phyloP scores from a whole-genome alignment of 306 rosid species.

The Vigna unguiculata region DNA sequence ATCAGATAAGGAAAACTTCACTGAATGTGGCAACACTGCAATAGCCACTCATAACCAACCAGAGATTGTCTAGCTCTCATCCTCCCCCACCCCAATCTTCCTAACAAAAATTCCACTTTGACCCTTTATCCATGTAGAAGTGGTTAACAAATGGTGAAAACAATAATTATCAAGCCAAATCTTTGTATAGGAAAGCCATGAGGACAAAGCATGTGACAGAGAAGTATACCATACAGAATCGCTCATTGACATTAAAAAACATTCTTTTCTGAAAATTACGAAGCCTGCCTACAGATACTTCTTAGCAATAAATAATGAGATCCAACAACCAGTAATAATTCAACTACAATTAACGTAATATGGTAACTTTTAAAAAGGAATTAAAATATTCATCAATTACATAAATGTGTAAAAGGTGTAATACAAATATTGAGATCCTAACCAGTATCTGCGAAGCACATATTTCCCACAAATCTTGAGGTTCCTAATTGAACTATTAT shows the following conservation, averaged over 20 bases:
- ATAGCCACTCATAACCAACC: too few relatives aligned
- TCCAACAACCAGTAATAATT: slow-evolving; percentile 12
- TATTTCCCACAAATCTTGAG: slow-evolving; percentile 89
- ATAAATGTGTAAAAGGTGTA: slow-evolving; percentile 37
- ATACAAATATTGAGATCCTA: slow-evolving; percentile 47
- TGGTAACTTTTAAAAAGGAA: background rate
- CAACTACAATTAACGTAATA: background rate
- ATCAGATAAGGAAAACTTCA: background rate
- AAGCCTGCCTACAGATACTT: background rate
- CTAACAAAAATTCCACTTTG: too few relatives aligned
- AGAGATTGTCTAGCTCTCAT: background rate
- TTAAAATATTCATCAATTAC: background rate
- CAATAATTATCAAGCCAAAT: background rate
- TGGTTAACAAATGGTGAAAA: too few relatives aligned
- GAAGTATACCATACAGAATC: background rate
- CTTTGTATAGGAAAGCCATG: slow-evolving; percentile 3
- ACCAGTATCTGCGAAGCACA: slow-evolving; percentile 98
- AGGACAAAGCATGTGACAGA: too few relatives aligned
- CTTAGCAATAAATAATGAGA: slow-evolving; percentile 5
- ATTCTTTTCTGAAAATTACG: background rate
- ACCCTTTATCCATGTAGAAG: too few relatives aligned
- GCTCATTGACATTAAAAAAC: background rate
- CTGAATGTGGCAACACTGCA: too few relatives aligned
- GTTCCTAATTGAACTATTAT: slow-evolving; percentile 49
- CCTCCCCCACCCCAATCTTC: background rate